A percentile compares a stretch with the other conserved stretches of the same genome.
These are phyloP conservation scores for Staphylotrichum tortipilum DNA, from an alignment of 495 filamentous ascomycete genomes.

Conservation along the genomic window DNA sequence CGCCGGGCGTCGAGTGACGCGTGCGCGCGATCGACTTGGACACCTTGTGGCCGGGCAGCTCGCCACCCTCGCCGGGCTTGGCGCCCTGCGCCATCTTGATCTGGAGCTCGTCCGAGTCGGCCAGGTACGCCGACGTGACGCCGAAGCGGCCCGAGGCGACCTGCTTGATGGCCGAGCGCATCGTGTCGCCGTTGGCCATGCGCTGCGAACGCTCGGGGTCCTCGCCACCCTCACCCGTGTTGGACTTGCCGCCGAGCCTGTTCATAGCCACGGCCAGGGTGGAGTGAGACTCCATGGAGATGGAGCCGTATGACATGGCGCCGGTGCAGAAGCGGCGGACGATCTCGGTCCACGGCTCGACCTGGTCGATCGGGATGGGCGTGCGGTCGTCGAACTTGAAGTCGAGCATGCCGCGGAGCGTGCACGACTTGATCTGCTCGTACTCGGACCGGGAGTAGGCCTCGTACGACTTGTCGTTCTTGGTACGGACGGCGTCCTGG, in stretches of 20 bases:
- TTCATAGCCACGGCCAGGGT: slow-evolving; percentile 98
- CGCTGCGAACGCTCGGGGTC: slow-evolving; percentile 84
- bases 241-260: slow-evolving; percentile 92
- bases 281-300: slow-evolving; percentile 99
- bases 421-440: slow-evolving; percentile 97
- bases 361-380: slow-evolving; percentile 92
- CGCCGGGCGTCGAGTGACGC: slow-evolving; percentile 95
- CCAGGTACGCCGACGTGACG: slow-evolving; percentile 97
- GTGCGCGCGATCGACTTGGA: slow-evolving; percentile 93
- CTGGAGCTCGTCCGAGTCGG: slow-evolving; percentile 95
- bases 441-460: slow-evolving; percentile 92
- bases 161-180: slow-evolving; percentile 98
- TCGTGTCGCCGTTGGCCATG: slow-evolving; percentile 90
- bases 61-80: slow-evolving; percentile 97
- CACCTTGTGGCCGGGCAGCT: slow-evolving; percentile 96
- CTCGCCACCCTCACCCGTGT: slow-evolving; percentile 98
- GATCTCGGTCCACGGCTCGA: slow-evolving; percentile 98
- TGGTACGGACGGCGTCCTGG: slow-evolving; percentile 93
- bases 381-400: slow-evolving; percentile 89
- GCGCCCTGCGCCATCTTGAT: slow-evolving; percentile 99
- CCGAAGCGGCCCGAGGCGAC: slow-evolving; percentile 96
- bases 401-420: slow-evolving; percentile 90
- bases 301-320: slow-evolving; percentile 99
- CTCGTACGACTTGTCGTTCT: slow-evolving; percentile 99
- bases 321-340: slow-evolving; percentile 97